A percentile compares a stretch with the other conserved stretches of the same genome.
Evolutionary conservation across 2,329 filamentous ascomycete genomes (phyloP).

Genomic region (Phaeoacremonium minimum): DNA sequence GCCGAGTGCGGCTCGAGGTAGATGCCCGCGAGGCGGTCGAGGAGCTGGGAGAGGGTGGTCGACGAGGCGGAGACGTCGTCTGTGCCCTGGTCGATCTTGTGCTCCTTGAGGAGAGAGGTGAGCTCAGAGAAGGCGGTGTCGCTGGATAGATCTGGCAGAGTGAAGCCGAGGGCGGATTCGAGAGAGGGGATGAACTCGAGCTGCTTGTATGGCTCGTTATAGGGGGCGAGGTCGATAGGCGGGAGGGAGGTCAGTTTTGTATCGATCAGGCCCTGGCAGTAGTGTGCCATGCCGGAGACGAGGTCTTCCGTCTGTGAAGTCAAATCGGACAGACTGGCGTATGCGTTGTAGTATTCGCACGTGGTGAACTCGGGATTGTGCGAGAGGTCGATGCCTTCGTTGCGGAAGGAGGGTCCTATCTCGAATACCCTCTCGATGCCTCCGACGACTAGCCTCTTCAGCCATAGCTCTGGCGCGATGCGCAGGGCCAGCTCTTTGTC

Average conservation of each 20-base stretch:
- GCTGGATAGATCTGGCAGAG: constrained; percentile 59
- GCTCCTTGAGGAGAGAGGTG: constrained; percentile 43
- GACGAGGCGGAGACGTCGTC: constrained; percentile 62
- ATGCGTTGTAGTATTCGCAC: constrained; percentile 94
- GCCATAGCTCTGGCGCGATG: constrained; percentile 91
- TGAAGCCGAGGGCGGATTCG: constrained; percentile 60
- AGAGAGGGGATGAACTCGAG: constrained; percentile 82
- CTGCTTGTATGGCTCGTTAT: constrained; percentile 52
- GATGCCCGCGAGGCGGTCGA: constrained; percentile 72
- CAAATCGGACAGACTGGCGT: constrained; percentile 70
- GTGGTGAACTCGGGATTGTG: constrained; percentile 98
- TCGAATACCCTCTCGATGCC: constrained; percentile 89
- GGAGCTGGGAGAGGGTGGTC: constrained; percentile 58
- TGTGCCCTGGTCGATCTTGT: constrained; percentile 64
- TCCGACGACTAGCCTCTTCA: constrained; percentile 87
- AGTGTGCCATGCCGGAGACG: constrained; percentile 53
- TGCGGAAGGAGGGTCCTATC: constrained; percentile 87
- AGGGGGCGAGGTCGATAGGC: constrained; percentile 42
- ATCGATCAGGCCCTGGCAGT: constrained; percentile 41
- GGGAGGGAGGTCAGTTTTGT: constrained; percentile 40
- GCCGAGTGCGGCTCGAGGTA: constrained; percentile 77
- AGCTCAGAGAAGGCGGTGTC: constrained; percentile 56
- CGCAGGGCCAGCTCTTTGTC: constrained; percentile 70
- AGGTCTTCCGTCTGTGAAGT: constrained; percentile 73
- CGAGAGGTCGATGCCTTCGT: constrained; percentile 85